Conservation (phyloP, 2,329 filamentous ascomycete genomes). For the Leptographium galeiforme region DNA sequence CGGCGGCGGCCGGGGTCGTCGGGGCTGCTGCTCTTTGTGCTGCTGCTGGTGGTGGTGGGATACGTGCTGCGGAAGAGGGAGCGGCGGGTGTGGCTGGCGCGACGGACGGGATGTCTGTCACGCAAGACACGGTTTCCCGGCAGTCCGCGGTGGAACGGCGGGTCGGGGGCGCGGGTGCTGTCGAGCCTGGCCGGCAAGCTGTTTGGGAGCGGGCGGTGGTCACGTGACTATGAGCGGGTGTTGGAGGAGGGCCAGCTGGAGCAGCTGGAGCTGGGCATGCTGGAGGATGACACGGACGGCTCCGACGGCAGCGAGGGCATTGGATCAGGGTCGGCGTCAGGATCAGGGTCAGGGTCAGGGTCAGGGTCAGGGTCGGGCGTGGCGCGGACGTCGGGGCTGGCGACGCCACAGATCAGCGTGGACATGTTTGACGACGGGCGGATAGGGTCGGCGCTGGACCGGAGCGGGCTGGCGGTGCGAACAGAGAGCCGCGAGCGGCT, state of each 20-base stretch:
- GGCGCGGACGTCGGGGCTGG: constrained; percentile 47
- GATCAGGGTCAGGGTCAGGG: neutral
- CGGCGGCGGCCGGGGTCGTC: constrained; percentile 58
- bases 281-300: constrained; percentile 49
- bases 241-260: constrained; percentile 61
- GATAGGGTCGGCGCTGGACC: constrained; percentile 36
- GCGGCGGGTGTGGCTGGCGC: constrained; percentile 48
- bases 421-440: constrained; percentile 35
- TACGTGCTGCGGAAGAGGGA: constrained; percentile 74
- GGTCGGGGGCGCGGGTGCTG: constrained; percentile 22
- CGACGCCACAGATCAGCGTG: constrained; percentile 48
- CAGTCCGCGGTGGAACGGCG: constrained; percentile 24
- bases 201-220: constrained; percentile 37
- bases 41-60: constrained; percentile 52
- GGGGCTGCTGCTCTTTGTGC: constrained; percentile 62
- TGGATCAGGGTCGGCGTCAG: neutral
- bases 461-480: constrained; percentile 63
- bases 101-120: constrained; percentile 33
- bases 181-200: constrained; percentile 46
- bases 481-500: constrained; percentile 80
- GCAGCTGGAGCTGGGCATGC: constrained; percentile 60
- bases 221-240: constrained; percentile 63
- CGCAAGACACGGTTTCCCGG: constrained; percentile 29
- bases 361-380: neutral
- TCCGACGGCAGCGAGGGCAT: neutral